These are phyloP conservation scores for Linnemannia schmuckeri DNA, from an alignment of 192 early-diverging fungal species.

Conservation along the genomic window DNA sequence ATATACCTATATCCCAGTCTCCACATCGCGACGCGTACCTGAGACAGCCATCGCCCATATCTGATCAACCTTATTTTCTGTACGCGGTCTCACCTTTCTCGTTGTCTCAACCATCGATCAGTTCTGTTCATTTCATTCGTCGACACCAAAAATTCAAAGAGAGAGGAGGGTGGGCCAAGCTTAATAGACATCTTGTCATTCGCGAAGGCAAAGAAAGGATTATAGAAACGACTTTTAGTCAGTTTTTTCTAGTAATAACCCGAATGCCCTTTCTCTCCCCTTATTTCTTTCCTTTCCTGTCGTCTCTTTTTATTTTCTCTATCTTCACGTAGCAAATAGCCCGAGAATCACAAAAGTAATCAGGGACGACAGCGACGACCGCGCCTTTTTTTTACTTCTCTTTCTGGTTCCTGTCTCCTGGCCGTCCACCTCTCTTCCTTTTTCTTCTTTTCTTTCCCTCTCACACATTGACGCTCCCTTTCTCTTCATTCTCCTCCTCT, in stretches of 20 bases:
- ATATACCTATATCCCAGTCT: not conserved
- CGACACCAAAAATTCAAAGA: not conserved
- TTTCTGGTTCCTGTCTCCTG: not conserved
- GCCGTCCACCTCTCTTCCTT: not conserved
- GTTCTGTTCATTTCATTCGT: not conserved
- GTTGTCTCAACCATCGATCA: not conserved
- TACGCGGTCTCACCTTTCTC: not conserved
- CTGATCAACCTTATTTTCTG: slow-evolving; percentile 1
- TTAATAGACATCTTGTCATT: not conserved
- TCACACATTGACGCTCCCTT: not conserved
- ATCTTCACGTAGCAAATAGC: not conserved
- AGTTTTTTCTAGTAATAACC: not conserved
- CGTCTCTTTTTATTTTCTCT: not conserved
- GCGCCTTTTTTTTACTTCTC: not conserved
- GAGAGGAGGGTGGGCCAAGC: no score
- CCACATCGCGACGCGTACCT: not conserved
- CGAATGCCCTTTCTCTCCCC: not conserved
- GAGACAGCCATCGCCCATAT: not conserved
- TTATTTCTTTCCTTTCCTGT: not conserved
- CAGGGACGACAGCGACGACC: not conserved
- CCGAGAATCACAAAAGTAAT: not conserved
- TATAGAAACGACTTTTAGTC: not conserved
- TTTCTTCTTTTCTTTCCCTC: not conserved
- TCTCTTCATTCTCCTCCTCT: not conserved
- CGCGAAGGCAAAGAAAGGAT: not conserved